These are phyloP conservation scores for Chlamydomonas asymmetrica DNA, from an alignment of 139 green algal species.

Conservation along the genomic window DNA sequence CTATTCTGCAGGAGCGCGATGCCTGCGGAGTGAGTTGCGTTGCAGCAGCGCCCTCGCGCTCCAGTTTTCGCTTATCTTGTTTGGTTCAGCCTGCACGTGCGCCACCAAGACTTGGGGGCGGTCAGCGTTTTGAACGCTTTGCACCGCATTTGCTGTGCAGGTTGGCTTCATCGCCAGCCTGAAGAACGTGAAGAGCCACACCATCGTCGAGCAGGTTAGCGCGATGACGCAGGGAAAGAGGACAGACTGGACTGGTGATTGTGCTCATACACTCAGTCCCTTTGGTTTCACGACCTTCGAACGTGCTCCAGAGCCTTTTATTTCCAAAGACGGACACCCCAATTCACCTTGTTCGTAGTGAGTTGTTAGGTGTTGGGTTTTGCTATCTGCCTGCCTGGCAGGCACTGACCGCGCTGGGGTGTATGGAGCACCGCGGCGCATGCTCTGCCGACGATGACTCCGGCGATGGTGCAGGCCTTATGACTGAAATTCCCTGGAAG, in stretches of 20 bases:
- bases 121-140: neutral
- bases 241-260: no score
- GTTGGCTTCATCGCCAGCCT: constrained; percentile 97
- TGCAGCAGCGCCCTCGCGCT: neutral
- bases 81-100: neutral
- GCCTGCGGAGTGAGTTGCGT: constrained; percentile 89
- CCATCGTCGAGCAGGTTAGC: constrained; percentile 88
- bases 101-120: neutral
- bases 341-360: neutral
- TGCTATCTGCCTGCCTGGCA: constrained; percentile 31
- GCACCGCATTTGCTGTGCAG: constrained; percentile 40
- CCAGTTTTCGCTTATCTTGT: neutral
- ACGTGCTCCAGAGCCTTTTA: neutral
- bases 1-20: constrained; percentile 90
- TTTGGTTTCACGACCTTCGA: no score
- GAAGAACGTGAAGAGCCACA: constrained; percentile 86
- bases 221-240: no score
- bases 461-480: constrained; percentile 96
- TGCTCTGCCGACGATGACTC: constrained; percentile 97
- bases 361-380: neutral
- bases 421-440: constrained; percentile 99
- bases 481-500: constrained; percentile 96
- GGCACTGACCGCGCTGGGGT: constrained; percentile 91
- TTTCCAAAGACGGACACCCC: neutral
- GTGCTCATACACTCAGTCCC: no score